Evolutionary conservation across 331 rosid genomes (phyloP).

Genomic region (Rhamnella rubrinervis): DNA sequence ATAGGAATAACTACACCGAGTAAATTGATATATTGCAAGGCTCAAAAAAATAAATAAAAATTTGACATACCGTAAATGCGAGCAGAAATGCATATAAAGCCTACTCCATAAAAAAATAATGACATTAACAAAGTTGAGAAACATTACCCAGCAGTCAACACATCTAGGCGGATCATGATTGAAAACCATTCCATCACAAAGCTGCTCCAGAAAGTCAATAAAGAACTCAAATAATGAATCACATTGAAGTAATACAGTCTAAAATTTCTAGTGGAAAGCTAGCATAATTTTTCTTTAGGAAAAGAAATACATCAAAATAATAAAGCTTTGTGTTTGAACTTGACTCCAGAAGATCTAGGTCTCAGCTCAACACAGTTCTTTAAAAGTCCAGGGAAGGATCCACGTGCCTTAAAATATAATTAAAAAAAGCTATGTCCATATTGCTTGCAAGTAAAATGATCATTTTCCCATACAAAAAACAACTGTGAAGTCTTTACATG

Average conservation of each 20-base stretch:
- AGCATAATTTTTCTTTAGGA: neutral
- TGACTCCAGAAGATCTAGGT: neutral
- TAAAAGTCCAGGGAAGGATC: slow-evolving; percentile 14
- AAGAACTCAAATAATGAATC: slow-evolving; percentile 28
- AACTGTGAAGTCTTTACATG: neutral
- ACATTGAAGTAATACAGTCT: slow-evolving; percentile 14
- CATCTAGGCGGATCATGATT: slow-evolving; percentile 87
- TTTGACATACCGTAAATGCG: neutral
- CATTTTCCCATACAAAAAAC: neutral
- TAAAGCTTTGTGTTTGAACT: slow-evolving; percentile 9
- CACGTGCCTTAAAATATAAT: neutral
- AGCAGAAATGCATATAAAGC: neutral
- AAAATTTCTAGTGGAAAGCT: slow-evolving; percentile 7
- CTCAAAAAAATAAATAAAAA: too few relatives aligned
- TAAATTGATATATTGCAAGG: too few relatives aligned
- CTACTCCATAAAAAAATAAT: slow-evolving; percentile 14
- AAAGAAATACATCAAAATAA: neutral
- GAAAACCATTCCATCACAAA: slow-evolving; percentile 86
- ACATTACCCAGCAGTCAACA: slow-evolving; percentile 77
- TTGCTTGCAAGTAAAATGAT: slow-evolving; percentile 12
- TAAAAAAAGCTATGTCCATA: neutral
- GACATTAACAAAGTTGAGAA: slow-evolving; percentile 24
- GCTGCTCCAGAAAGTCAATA: slow-evolving; percentile 62
- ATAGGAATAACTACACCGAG: slow-evolving; percentile 3
- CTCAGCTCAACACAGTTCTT: neutral